Evolutionary conservation across 495 filamentous ascomycete species (phyloP), one percentile per base, ranked within the genome.

Genomic region (Podospora conica): DNA sequence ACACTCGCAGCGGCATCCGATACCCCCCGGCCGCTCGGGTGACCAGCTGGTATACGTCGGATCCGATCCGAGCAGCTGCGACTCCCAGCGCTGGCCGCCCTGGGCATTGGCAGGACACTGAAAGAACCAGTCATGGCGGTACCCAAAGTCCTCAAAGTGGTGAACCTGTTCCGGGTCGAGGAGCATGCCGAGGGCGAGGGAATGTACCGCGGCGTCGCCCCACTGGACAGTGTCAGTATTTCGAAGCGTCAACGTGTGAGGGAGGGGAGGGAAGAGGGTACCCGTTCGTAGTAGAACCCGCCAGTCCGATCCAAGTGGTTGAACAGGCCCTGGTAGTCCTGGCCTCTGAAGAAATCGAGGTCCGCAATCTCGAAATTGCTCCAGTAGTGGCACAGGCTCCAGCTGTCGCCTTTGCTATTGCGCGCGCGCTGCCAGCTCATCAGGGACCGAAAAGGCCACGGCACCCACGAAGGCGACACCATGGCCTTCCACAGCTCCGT

Each of bases 341-440:
- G 63, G 18, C 77, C 68, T 18, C 83, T 76, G 70, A 83, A 86
- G 65, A 85, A 84, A 58, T 82, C 81, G 15, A 86, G 71, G 64
- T 80, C 75, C 60, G 79, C 83, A 64, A 86, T 84, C 70, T 86
- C 83, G 29, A 85, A 86, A 63, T 85, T 85, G 68, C 79, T 83
- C 83, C 83, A 85, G 66, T 85, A 85, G 69, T 85, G 83, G 65
- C 83, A 85, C 20, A 80, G 69, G 63, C 80, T 85, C 78, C 84
- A 85, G 33, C 72, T 53, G 40, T 63, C 28, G 24, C 23, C 60
- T 7, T 55, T n/a, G 40, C 65, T 53, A 54, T 79, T 74, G 61
- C 74, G 74, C 59, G 79, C 75, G 29, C 76, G 67, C 29, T 81
- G 75, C 72, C 70, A 73, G 61, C 72, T 72, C 60, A 80, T 68